Percentiles rank a stretch among this genome's conserved stretches.
Conservation (phyloP, 495 filamentous ascomycete species). For the Bathelium albidoporum region DNA sequence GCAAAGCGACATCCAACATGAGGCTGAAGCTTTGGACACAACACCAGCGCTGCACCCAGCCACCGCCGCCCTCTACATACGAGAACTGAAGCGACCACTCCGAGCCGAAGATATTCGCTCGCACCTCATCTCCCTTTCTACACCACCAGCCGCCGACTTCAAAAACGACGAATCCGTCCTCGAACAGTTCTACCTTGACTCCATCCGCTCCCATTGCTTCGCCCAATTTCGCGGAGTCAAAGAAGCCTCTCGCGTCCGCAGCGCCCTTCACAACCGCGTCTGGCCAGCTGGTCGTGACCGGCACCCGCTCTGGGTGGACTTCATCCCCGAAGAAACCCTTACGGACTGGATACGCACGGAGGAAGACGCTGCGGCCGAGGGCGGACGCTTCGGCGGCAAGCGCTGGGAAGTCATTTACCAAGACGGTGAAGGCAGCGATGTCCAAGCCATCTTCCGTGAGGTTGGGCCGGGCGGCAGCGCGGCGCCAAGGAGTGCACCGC, state of each 20-base stretch:
- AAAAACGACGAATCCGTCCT: constrained; percentile 37
- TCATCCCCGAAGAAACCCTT: constrained; percentile 67
- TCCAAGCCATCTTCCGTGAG: constrained; percentile 33
- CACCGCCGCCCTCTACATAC: constrained; percentile 81
- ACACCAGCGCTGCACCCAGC: constrained; percentile 69
- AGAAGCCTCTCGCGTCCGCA: constrained; percentile 69
- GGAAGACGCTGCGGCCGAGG: constrained; percentile 33
- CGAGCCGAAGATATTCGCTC: constrained; percentile 51
- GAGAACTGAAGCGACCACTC: constrained; percentile 81
- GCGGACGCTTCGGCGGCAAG: constrained; percentile 37
- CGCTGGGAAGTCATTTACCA: constrained; percentile 68
- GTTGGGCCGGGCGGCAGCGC: constrained; percentile 10
- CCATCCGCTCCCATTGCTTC: constrained; percentile 81
- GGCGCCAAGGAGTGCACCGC: constrained; percentile 10
- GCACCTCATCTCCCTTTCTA: constrained; percentile 85
- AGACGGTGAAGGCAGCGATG: constrained; percentile 42
- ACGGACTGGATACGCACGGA: constrained; percentile 66
- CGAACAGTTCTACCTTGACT: constrained; percentile 64
- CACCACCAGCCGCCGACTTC: constrained; percentile 44
- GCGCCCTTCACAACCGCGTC: constrained; percentile 60
- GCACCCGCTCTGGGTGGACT: constrained; percentile 81
- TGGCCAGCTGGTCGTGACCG: constrained; percentile 85
- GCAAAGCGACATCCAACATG: constrained; percentile 12
- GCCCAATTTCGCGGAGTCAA: constrained; percentile 55
- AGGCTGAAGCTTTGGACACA: constrained; percentile 37